Evolutionary conservation across 192 early-diverging fungal genomes (phyloP).

Genomic region (Piromyces sp.): DNA sequence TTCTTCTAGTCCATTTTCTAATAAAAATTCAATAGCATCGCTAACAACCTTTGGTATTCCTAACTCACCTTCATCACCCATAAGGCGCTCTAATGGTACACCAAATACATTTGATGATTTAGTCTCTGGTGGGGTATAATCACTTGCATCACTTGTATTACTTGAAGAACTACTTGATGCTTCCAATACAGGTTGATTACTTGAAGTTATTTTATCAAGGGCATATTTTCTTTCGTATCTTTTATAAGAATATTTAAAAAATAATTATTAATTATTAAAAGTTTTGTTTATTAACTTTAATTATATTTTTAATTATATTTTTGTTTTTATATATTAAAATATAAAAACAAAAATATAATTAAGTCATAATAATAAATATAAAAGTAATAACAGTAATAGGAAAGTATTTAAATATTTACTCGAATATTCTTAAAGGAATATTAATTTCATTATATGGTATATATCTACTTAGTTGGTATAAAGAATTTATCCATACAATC

Average conservation of each 20-base stretch:
- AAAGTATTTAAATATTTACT: conserved; percentile 24
- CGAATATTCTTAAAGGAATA: conserved; percentile 49
- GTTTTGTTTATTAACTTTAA: no score
- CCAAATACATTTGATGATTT: conserved; percentile 47
- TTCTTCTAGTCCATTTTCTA: conserved; percentile 25
- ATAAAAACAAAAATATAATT: not conserved
- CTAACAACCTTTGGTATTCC: conserved; percentile 59
- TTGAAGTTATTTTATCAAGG: not conserved
- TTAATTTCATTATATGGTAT: conserved; percentile 59
- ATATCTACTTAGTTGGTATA: conserved; percentile 41
- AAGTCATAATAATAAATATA: no score
- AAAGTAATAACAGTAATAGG: no score
- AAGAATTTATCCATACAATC: conserved; percentile 56
- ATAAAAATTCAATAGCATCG: conserved; percentile 54
- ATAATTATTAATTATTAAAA: no score
- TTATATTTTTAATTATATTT: not conserved
- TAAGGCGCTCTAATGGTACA: conserved; percentile 48
- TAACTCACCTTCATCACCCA: conserved; percentile 52
- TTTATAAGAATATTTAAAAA: not conserved
- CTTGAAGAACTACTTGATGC: conserved; percentile 11
- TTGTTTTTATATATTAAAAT: not conserved
- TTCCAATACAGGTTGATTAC: conserved; percentile 21
- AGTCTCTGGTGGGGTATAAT: conserved; percentile 3
- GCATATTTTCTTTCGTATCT: not conserved
- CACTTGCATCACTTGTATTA: not conserved